A percentile compares a stretch with the other conserved stretches of the same genome.
phyloP scores from a whole-genome alignment of 768 basidiomycete genomes.

The Naganishia vishniacii region DNA sequence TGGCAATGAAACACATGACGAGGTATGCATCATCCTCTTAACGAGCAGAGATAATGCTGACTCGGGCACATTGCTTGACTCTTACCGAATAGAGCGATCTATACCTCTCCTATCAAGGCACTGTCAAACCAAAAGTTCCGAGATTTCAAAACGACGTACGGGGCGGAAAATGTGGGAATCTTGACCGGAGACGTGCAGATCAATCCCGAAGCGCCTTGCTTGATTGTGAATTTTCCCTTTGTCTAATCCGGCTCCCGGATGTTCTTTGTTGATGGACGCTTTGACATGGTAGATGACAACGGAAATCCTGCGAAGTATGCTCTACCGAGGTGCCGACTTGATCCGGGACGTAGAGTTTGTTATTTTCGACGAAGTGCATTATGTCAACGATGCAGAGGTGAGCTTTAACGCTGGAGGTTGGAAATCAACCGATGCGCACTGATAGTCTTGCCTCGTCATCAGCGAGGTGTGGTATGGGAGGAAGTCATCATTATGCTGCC shows the following conservation, averaged over 20 bases:
- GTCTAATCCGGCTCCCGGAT: neutral
- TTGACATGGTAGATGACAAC: constrained; percentile 54
- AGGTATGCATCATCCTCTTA: constrained; percentile 55
- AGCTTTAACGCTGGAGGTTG: constrained; percentile 24
- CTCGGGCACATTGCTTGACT: neutral
- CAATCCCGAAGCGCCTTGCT: constrained; percentile 92
- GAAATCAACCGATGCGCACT: neutral
- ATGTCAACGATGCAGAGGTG: constrained; percentile 98
- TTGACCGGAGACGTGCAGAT: constrained; percentile 98
- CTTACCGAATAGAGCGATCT: constrained; percentile 68
- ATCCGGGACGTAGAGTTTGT: constrained; percentile 99
- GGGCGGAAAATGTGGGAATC: constrained; percentile 73
- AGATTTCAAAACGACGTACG: constrained; percentile 93
- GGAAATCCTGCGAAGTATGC: constrained; percentile 88
- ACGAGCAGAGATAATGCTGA: neutral
- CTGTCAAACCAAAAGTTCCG: constrained; percentile 98
- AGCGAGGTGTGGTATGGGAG: constrained; percentile 99
- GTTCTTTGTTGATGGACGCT: neutral
- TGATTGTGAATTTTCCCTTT: constrained; percentile 54
- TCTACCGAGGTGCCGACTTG: constrained; percentile 96
- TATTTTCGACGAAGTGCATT: constrained; percentile 99
- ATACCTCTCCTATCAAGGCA: constrained; percentile 97
- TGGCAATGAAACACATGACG: constrained; percentile 99
- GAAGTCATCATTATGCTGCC: constrained; percentile 89
- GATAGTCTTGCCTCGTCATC: neutral